A percentile compares a stretch with the other conserved stretches of the same genome.
These are phyloP conservation scores for Centella asiatica DNA, from an alignment of 129 eudicot species.

Conservation along the genomic window DNA sequence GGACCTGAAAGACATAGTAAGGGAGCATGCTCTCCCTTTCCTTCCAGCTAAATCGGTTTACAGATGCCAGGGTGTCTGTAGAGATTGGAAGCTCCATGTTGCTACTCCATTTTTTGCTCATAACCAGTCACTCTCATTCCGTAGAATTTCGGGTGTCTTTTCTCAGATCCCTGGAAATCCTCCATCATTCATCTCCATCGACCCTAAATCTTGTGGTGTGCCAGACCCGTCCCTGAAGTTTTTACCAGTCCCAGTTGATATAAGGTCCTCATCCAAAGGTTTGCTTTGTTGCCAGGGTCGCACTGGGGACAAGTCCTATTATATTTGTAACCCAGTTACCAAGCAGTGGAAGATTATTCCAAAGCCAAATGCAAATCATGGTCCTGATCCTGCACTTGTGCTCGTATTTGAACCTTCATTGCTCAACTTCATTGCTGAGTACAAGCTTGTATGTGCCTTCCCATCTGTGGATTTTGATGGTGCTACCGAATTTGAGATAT, in stretches of 20 bases:
- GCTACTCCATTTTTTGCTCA: conserved; percentile 63
- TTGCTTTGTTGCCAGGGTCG: conserved; percentile 51
- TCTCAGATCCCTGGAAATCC: conserved; percentile 21
- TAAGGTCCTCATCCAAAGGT: conserved; percentile 53
- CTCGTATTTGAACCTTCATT: conserved; percentile 55
- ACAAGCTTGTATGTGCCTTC: conserved; percentile 47
- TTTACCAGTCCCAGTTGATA: conserved; percentile 49
- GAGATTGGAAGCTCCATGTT: conserved; percentile 55
- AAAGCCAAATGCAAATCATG: conserved; percentile 44
- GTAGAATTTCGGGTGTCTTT: conserved; percentile 38
- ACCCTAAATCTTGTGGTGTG: conserved; percentile 45
- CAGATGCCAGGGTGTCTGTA: conserved; percentile 42
- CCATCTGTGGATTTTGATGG: conserved; percentile 50
- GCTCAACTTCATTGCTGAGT: conserved; percentile 55
- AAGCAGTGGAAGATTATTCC: conserved; percentile 52
- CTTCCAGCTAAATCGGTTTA: conserved; percentile 65
- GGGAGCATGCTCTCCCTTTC: conserved; percentile 55
- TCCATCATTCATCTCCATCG: conserved; percentile 38
- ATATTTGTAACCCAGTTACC: conserved; percentile 58
- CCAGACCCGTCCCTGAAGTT: conserved; percentile 55
- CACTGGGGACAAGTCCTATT: conserved; percentile 37
- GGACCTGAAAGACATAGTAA: conserved; percentile 55
- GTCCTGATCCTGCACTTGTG: conserved; percentile 41
- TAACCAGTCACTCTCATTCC: conserved; percentile 47
- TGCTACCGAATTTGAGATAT: conserved; percentile 57